Evolutionary conservation across 1,284 basidiomycete genomes (phyloP), one percentile per base, ranked within the genome.

Genomic region (Ganoderma resinaceum): DNA sequence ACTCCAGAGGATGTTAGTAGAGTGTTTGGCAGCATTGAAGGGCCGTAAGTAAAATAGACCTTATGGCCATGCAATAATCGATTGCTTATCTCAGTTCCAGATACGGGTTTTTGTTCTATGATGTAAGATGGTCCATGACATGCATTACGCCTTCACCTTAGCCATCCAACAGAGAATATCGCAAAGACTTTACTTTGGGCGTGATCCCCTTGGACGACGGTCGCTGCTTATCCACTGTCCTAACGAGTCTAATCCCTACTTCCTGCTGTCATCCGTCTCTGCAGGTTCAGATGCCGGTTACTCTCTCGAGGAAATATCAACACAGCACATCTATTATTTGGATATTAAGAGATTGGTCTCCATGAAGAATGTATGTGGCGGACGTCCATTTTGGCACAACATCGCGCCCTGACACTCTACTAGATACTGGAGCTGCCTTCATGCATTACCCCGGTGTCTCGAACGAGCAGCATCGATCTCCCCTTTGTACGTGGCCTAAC

Each of bases 191-290:
- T 75, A 68, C 52, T 94, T 75, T 77, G 94, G 88, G 6, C 86
- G 97, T 59, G 97, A 99, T 79, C 95, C 95, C 1, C 87, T 99
- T 0, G 97, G 97, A 1, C 87, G 98, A 35, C 88, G 98, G 53
- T 99, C 97, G 8, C 85, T 99, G 1, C 83, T 99, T 1, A 80
- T 95, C 26, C 89, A 92, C 68, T 80, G 79, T 66, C 89, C 91
- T 20, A 85, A 84, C 20, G 61, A 70, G 0, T 65, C 72, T 26
- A 79, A 81, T 6, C 88, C 90, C 0, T 84, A 86, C 70, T 82
- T 94, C 46, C 76, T 94, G 33, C 78, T 94, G 18, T 79, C 90
- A 4, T 95, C 92, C 0, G 88, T 90, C 2, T 91, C 92, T n/a
- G 78, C 79, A 43, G 90, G 90, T 6, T 58, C 75, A 9, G 76